These are phyloP conservation scores for Polytrichum commune DNA, from an alignment of 225 moss, liverwort and hornwort species.

Conservation along the genomic window DNA sequence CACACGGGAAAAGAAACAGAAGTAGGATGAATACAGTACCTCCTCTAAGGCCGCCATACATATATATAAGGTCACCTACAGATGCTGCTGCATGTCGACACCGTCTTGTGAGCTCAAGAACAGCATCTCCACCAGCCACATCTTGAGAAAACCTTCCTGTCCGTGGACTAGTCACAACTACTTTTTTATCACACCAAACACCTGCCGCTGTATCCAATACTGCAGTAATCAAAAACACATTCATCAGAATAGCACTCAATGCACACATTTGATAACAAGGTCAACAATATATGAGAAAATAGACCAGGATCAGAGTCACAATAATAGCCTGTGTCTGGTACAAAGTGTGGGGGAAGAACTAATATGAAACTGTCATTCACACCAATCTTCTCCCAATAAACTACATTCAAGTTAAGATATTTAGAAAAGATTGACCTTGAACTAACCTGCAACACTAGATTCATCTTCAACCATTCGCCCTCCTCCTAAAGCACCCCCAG, in stretches of 20 bases:
- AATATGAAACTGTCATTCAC: too few relatives aligned
- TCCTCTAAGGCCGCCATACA: conserved; percentile 86
- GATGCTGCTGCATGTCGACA: conserved; percentile 87
- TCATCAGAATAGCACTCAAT: background rate
- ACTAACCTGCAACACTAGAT: conserved; percentile 76
- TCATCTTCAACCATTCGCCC: conserved; percentile 88
- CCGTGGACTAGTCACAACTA: conserved; percentile 66
- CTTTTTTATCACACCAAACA: conserved; percentile 80
- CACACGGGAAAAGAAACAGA: too few relatives aligned
- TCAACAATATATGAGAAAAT: background rate
- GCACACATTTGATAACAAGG: background rate
- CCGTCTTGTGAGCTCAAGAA: conserved; percentile 67
- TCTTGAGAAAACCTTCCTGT: conserved; percentile 73
- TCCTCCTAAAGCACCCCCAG: conserved; percentile 83
- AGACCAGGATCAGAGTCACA: background rate
- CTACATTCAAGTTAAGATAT: background rate
- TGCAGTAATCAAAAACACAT: conserved; percentile 17
- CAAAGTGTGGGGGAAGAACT: too few relatives aligned
- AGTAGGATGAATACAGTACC: conserved; percentile 26
- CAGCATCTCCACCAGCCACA: conserved; percentile 74
- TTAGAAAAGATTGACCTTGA: background rate
- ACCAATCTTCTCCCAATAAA: background rate
- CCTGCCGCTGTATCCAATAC: conserved; percentile 88
- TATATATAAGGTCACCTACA: conserved; percentile 72
- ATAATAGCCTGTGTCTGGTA: too few relatives aligned